phyloP scores from a whole-genome alignment of 768 basidiomycete genomes.

The Pisolithus albus region DNA sequence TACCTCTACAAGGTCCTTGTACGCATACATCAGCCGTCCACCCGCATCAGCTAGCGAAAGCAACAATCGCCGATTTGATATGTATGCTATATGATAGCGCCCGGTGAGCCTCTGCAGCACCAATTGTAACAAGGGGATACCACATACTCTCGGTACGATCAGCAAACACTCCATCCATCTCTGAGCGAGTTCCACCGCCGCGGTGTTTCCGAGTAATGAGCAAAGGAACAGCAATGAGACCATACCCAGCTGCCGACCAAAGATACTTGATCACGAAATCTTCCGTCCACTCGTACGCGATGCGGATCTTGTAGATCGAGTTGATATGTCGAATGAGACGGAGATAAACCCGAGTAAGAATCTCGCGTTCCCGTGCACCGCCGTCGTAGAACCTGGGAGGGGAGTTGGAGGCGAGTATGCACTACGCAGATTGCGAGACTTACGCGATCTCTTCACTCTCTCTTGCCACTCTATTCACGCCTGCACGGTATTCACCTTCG shows the following conservation, averaged over 20 bases:
- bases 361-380: constrained; percentile 73
- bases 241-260: constrained; percentile 92
- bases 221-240: constrained; percentile 85
- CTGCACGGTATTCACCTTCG: constrained; percentile 87
- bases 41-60: constrained; percentile 96
- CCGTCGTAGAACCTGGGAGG: constrained; percentile 81
- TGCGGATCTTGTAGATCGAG: constrained; percentile 89
- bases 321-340: constrained; percentile 84
- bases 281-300: constrained; percentile 92
- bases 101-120: not conserved
- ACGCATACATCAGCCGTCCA: constrained; percentile 92
- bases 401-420: not conserved
- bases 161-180: constrained; percentile 34
- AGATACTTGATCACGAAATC: constrained; percentile 96
- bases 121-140: not conserved
- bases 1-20: constrained; percentile 93
- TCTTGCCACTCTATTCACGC: constrained; percentile 77
- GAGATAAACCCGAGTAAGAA: constrained; percentile 71
- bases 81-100: constrained; percentile 52
- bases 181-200: constrained; percentile 11
- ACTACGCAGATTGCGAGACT: constrained; percentile 23
- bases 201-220: constrained; percentile 52
- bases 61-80: constrained; percentile 85
- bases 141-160: constrained; percentile 43
- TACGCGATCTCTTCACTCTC: constrained; percentile 92